Conservation (phyloP, 1,139 yeast species). For the Diutina neorugosa region DNA sequence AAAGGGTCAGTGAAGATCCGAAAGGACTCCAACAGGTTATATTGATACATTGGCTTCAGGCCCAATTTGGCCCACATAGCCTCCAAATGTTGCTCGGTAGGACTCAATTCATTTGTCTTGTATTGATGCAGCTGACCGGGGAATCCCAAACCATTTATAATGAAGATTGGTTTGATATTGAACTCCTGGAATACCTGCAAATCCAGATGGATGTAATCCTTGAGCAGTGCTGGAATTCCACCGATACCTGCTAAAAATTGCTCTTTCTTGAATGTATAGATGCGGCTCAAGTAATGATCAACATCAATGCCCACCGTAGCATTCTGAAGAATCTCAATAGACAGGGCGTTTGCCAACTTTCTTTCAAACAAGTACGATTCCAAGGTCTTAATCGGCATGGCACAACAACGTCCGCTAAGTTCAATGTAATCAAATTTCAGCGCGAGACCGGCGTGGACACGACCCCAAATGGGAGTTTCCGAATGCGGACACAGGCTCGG, state of each 20-base stretch:
- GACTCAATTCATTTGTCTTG: conserved; percentile 28
- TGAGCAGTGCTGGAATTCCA: conserved; percentile 63
- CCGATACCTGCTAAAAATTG: conserved; percentile 72
- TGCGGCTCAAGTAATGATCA: conserved; percentile 58
- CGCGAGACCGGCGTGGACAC: background rate
- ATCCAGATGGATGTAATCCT: conserved; percentile 48
- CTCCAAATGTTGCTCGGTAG: conserved; percentile 34
- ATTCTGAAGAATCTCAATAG: conserved; percentile 55
- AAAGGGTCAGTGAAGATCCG: conserved; percentile 35
- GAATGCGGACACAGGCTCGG: background rate
- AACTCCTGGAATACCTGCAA: conserved; percentile 46
- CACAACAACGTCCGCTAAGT: background rate
- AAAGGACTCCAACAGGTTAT: conserved; percentile 26
- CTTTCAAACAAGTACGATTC: conserved; percentile 65
- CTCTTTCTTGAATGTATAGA: conserved; percentile 54
- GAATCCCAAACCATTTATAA: conserved; percentile 46
- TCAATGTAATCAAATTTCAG: background rate
- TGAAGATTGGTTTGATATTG: conserved; percentile 65
- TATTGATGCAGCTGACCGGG: conserved; percentile 20
- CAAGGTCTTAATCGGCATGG: conserved; percentile 51
- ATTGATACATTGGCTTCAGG: conserved; percentile 14
- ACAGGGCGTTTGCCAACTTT: conserved; percentile 46
- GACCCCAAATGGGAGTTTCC: background rate
- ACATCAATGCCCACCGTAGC: conserved; percentile 79
- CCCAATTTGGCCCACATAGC: conserved; percentile 33